Percentiles rank a stretch among this genome's conserved stretches.
Conservation (phyloP, 1,139 yeast genomes). For the Scheffersomyces quercinus region DNA sequence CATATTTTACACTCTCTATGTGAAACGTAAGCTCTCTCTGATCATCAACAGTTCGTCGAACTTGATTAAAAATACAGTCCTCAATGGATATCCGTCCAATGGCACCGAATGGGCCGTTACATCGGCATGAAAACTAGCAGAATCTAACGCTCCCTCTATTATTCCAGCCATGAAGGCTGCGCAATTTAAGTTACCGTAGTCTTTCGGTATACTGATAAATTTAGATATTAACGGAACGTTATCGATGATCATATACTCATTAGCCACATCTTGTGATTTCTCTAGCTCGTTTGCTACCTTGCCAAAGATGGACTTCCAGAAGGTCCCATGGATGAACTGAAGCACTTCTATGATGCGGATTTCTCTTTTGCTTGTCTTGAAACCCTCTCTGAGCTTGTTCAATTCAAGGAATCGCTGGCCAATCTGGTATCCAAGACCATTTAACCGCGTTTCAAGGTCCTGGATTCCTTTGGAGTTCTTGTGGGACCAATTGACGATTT, state of each 20-base stretch:
- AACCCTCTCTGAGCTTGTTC: conserved; percentile 52
- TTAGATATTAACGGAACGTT: conserved; percentile 74
- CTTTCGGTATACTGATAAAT: conserved; percentile 79
- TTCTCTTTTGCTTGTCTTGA: conserved; percentile 67
- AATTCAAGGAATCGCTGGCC: conserved; percentile 49
- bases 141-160: conserved; percentile 84
- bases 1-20: not conserved
- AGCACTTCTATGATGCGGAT: conserved; percentile 71
- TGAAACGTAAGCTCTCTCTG: conserved; percentile 46
- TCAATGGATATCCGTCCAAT: conserved; percentile 56
- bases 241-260: conserved; percentile 87
- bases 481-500: conserved; percentile 68
- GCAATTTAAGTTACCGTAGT: conserved; percentile 76
- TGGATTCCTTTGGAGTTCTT: conserved; percentile 67
- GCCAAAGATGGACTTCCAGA: conserved; percentile 85
- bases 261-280: conserved; percentile 75
- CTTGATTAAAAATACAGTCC: conserved; percentile 84
- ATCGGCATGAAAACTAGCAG: conserved; percentile 74
- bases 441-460: conserved; percentile 74
- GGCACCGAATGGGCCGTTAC: conserved; percentile 91
- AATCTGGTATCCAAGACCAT: conserved; percentile 72
- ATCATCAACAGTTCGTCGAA: conserved; percentile 62
- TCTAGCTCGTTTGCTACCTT: conserved; percentile 85
- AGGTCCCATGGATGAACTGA: conserved; percentile 77
- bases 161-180: conserved; percentile 90